Conservation (phyloP, 257 asterid species). For the Buddleja alternifolia region DNA sequence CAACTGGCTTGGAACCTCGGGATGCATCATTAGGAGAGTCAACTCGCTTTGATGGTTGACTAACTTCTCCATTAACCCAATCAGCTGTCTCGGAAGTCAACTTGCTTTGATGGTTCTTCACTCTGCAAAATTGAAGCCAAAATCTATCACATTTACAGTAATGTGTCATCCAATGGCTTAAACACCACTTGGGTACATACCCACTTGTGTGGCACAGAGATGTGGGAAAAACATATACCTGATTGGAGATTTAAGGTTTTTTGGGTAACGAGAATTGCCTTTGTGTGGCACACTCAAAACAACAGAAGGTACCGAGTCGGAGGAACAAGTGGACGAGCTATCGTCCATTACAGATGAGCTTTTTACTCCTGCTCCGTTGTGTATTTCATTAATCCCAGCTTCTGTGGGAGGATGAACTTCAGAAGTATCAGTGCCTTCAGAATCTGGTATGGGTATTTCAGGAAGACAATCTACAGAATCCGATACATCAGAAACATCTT, state of each 20-base stretch:
- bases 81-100: constrained; percentile 42
- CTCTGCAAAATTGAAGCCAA: constrained; percentile 44
- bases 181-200: neutral
- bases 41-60: constrained; percentile 40
- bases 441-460: constrained; percentile 58
- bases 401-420: constrained; percentile 65
- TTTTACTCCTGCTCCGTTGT: constrained; percentile 60
- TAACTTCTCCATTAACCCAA: constrained; percentile 50
- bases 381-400: constrained; percentile 51
- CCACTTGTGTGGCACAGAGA: too few species aligned
- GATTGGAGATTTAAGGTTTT: constrained; percentile 59
- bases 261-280: constrained; percentile 39
- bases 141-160: constrained; percentile 25
- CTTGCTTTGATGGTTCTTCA: constrained; percentile 56
- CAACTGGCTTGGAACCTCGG: constrained; percentile 37
- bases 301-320: constrained; percentile 79
- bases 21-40: constrained; percentile 34
- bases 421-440: constrained; percentile 59
- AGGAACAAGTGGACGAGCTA: constrained; percentile 90
- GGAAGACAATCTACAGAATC: constrained; percentile 70
- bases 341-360: constrained; percentile 67
- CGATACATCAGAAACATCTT: constrained; percentile 80
- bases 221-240: constrained; percentile 41
- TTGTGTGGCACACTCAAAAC: constrained; percentile 44
- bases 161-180: too few species aligned